Evolutionary conservation across 2,329 filamentous ascomycete species (phyloP).

Genomic region (Fusarium goolgardi): DNA sequence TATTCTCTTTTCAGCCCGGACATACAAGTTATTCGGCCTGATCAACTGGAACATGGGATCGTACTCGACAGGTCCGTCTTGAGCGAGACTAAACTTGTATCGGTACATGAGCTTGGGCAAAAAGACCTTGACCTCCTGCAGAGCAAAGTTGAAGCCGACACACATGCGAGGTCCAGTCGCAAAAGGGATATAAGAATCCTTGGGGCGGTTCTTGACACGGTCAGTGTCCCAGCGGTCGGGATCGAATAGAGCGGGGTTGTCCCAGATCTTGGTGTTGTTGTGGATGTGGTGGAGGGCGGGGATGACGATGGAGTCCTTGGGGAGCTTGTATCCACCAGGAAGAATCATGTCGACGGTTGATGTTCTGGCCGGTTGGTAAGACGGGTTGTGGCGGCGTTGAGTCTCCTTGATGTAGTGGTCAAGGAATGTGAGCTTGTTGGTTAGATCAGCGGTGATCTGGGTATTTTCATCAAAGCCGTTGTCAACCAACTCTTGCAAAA

Average conservation of each 20-base stretch:
- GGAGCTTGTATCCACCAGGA: conserved; percentile 68
- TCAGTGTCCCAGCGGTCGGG: conserved; percentile 70
- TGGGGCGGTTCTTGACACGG: conserved; percentile 62
- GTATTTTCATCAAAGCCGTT: conserved; percentile 58
- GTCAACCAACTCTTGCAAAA: conserved; percentile 69
- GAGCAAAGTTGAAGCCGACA: conserved; percentile 73
- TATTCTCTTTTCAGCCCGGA: conserved; percentile 60
- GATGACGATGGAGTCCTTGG: conserved; percentile 64
- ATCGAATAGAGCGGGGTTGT: conserved; percentile 67
- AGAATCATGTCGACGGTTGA: conserved; percentile 66
- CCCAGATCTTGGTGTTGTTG: conserved; percentile 67
- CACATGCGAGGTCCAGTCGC: conserved; percentile 67
- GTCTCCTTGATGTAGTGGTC: conserved; percentile 71
- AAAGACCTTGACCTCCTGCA: conserved; percentile 70
- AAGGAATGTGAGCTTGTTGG: conserved; percentile 61
- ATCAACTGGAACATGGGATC: conserved; percentile 71
- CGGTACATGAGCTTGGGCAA: conserved; percentile 68
- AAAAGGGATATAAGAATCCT: conserved; percentile 68
- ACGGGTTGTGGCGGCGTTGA: conserved; percentile 69
- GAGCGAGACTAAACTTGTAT: conserved; percentile 66
- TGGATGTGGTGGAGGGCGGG: conserved; percentile 63
- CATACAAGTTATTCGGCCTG: conserved; percentile 65
- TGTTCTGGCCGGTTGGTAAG: conserved; percentile 70
- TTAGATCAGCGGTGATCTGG: conserved; percentile 60
- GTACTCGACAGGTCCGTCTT: conserved; percentile 64